Evolutionary conservation across 164 flowering plant species (phyloP), one percentile per base, ranked within the genome.

Genomic region (Vitis cinerea): DNA sequence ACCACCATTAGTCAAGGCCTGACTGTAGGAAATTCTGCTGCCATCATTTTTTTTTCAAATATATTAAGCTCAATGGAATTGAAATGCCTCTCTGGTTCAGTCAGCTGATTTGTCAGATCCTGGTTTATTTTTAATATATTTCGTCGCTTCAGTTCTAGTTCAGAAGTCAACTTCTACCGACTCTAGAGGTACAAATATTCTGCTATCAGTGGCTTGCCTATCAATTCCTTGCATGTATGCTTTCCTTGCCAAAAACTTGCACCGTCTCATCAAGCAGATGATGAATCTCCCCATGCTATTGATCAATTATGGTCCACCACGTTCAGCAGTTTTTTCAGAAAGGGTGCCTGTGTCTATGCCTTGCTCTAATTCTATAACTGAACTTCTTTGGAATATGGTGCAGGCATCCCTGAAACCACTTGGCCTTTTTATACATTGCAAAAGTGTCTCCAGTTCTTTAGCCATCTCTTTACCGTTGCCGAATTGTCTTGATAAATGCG

Each of bases 61-160:
- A 78, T 87, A 71, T 89, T 81, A 15, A 93, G 77, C 82, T 95
- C 99, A 69, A 93, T 79, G 53, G 80, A 59, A 77, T 95, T 90
- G 73, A 95, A 95, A 84, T 95, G 97, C 80, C 89, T 88, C 75
- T 93, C 97, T 76, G 93, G 68, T 63, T 87, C 85, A 84, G 88
- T 79, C 70, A 93, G 79, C 71, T 88, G 90, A 70, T 79, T 83
- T 49, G 87, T 88, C 80, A 95, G 74, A 60, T 85, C 86, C 99
- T 95, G 88, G 10, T 87, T 85, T 70, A 86, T 13, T 73, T 84
- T 79, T 62, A 80, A 31, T 59, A 91, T 80, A 64, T 83, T 83
- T 11, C 65, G 75, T 52, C 78, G 79, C 81, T 89, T 95, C 78
- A 85, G 68, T 79, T 91, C 97, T 66, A 95, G 85, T 80, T 95